A percentile compares a stretch with the other conserved stretches of the same genome.
These are phyloP conservation scores for Scorias spongiosa DNA, from an alignment of 2,329 filamentous ascomycete genomes.

Conservation along the genomic window DNA sequence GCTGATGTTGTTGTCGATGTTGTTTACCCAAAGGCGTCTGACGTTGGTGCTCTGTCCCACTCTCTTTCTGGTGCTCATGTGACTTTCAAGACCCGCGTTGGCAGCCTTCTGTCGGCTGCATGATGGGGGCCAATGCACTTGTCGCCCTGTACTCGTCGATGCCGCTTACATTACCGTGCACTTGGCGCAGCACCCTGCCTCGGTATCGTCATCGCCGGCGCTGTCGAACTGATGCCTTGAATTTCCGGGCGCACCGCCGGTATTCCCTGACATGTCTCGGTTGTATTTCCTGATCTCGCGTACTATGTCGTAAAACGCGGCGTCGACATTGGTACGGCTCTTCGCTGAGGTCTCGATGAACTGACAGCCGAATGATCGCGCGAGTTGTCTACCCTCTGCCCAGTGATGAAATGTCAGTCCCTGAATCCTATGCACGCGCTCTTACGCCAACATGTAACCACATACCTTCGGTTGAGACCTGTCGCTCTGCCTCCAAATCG, in stretches of 20 bases:
- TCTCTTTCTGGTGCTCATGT: too few species aligned
- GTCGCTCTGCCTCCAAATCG: slow-evolving; percentile 85
- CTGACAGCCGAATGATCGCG: slow-evolving; percentile 81
- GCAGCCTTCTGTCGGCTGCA: too few species aligned
- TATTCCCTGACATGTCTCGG: slow-evolving; percentile 76
- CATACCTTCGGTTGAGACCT: slow-evolving; percentile 83
- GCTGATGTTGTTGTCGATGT: too few species aligned
- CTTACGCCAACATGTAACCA: not conserved
- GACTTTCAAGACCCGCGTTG: too few species aligned
- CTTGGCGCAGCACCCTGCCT: slow-evolving; percentile 64
- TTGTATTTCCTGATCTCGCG: slow-evolving; percentile 97
- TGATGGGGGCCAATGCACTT: too few species aligned
- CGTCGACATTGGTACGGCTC: slow-evolving; percentile 94
- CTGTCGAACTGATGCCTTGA: slow-evolving; percentile 65
- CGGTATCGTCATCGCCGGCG: slow-evolving; percentile 49
- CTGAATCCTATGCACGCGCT: not conserved
- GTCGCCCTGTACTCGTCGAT: too few species aligned
- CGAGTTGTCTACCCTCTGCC: slow-evolving; percentile 77
- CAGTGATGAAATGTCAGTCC: not conserved
- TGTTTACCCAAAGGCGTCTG: too few species aligned
- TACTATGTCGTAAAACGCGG: slow-evolving; percentile 96
- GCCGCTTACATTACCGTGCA: slow-evolving; percentile 63
- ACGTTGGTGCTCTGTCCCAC: too few species aligned
- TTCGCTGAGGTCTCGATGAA: slow-evolving; percentile 99
- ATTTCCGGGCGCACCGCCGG: slow-evolving; percentile 35